Evolutionary conservation across 1,284 basidiomycete genomes (phyloP), one percentile per base, ranked within the genome.

Genomic region (Amylostereum areolatum): DNA sequence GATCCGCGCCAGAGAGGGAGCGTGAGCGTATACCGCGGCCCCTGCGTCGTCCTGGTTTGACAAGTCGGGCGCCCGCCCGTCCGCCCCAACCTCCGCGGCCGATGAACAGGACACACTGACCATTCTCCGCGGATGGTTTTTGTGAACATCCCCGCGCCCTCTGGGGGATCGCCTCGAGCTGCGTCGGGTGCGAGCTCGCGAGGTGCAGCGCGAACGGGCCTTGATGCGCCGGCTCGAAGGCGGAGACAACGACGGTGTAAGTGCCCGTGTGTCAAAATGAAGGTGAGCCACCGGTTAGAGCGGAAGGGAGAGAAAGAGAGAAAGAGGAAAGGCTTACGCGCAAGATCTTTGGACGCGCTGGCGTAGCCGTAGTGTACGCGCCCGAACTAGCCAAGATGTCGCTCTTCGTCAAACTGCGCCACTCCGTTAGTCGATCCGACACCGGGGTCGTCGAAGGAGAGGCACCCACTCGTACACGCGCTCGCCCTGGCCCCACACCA

Each of bases 91-190:
- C 31, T 8, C 7, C 11, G 32, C 46, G 6, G 9, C 18, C 25
- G 5, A 8, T 33, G 40, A 30, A 30, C 11, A 31, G 10, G 4
- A 25, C 7, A 3, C 24, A 66, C 78, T 51, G 57, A 89, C 92
- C 92, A 96, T 45, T 71, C 65, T 1, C 86, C 89, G 24, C 69
- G 74, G 3, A 89, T 56, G 0, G 73, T 64, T 53, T 89, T 85
- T 31, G 69, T 71, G 62, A 86, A 96, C 92, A 97, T 92, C 1
- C 94, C 94, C 0, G 92, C 91, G 0, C 92, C 93, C 66, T 97
- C 49, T 84, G 81, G 0, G 88, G 85, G 55, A 98, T 95, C 1
- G 84, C 70, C 54, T 80, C 83, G 50, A 94, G 67, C 39, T 84
- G 79, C 47, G 86, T 75, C n/a, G 78, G 75, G 24, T 69, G 60